Base-by-base conservation (phyloP, 768 basidiomycete species). In the Mycena vulgaris region DNA sequence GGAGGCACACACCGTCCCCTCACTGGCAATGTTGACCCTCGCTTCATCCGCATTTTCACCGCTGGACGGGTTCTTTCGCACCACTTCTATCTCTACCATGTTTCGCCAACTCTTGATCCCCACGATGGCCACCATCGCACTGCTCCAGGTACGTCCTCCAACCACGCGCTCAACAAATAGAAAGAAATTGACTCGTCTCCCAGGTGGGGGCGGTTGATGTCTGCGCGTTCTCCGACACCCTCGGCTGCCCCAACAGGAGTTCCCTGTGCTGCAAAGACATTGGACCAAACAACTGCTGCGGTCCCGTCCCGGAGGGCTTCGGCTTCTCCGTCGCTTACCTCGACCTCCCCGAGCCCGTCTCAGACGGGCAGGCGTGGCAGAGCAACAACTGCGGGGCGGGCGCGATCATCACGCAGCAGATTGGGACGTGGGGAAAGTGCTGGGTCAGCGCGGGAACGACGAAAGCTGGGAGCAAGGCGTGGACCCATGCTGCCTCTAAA, bases 141-240 rank as follows among this genome's bases (percentile, higher is more conserved):
- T 37, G 6, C 8, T 14, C 8, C 35, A 37, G 35, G 35, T 37
- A 37, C 14, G 35, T 37, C n/a, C n/a, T n/a, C n/a, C n/a, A n/a
- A n/a, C n/a, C n/a, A 14, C 35, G 8, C 35, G 35, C 14, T 37
- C 6, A 37, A 37, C 35, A 37, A 37, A 14, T 37, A 37, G 35
- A 37, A 37, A 37, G 35, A n/a, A n/a, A n/a, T 14, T 37, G 14
- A 37, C 35, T 6, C 35, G 35, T 6, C 35, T 37, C 35, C 14
- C 35, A 37, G 27, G 75, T 75, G 13, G 0, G 76, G 63, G 51
- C 63, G 10, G 63, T 64, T 78, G 3, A 84, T 76, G 69, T 78
- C 82, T 0, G 79, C 81, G 23, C 25, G 6, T 58, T 21, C 5
- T 40, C 57, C 2, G 33, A 58, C 40, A 28, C n/a, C 57, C 57